phyloP scores from a whole-genome alignment of 805 yeast species.

The Ogataea sp. region DNA sequence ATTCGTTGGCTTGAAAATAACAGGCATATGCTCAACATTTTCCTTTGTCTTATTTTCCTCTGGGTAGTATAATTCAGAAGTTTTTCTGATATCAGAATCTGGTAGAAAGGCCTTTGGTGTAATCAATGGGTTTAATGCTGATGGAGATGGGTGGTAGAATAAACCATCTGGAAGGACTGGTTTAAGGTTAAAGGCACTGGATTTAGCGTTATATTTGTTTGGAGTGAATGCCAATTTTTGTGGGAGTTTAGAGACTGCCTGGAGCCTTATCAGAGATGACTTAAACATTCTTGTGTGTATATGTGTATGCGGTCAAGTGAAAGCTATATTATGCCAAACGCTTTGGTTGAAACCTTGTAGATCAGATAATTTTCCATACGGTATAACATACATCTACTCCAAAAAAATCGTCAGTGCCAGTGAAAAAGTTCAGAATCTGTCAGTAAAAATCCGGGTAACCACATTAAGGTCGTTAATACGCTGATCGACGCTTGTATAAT shows the following conservation, averaged over 20 bases:
- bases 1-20: conserved; percentile 11
- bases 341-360: neutral
- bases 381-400: too few species aligned
- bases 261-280: neutral
- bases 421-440: too few species aligned
- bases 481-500: too few species aligned
- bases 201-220: conserved; percentile 26
- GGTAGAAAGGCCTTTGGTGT: conserved; percentile 30
- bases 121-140: conserved; percentile 21
- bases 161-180: conserved; percentile 26
- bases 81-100: conserved; percentile 20
- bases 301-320: neutral
- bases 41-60: conserved; percentile 13
- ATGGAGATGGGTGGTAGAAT: conserved; percentile 29
- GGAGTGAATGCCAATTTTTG: conserved; percentile 24
- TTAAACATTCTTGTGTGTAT: neutral
- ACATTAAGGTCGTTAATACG: too few species aligned
- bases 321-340: too few species aligned
- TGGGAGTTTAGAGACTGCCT: neutral
- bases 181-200: conserved; percentile 28
- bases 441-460: too few species aligned
- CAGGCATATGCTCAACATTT: conserved; percentile 22
- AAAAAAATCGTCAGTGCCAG: too few species aligned
- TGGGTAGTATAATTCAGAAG: conserved; percentile 19
- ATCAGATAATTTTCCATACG: too few species aligned